Evolutionary conservation across 768 basidiomycete species (phyloP), one percentile per base, ranked within the genome.

Genomic region (Pulveroboletus sp.): DNA sequence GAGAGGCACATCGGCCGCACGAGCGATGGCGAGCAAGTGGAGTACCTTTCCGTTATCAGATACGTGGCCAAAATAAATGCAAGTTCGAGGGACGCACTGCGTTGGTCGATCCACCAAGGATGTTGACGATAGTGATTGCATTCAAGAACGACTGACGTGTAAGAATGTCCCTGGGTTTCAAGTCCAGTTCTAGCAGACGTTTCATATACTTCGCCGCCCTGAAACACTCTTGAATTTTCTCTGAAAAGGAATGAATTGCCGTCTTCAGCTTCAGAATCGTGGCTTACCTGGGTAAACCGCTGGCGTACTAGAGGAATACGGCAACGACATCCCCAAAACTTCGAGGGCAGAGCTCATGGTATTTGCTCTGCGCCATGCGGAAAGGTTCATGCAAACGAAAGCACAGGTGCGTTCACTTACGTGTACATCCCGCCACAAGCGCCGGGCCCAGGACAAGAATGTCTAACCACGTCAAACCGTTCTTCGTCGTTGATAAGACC

Each of bases 401-500:
- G 7, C 26, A 9, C 32, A 39, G 34, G 32, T 36, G 22, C 22
- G 16, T 34, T 24, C 38, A 71, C 78, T 44, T 61, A 80, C 80
- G 89, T 91, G 63, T 83, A 92, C 89, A 92, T 92, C 13, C 89
- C 89, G 24, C 90, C 89, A 57, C 90, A 92, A 20, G 84, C 87
- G 32, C 91, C 91, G 14, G 88, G 71, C 10, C 88, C 87, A 14
- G 91, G 89, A 61, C 91, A 93, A 27, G 90, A 83, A 68, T 93
- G 82, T 31, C 84, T 81, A 32, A 93, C 82, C 40, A 93, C 89
- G 56, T 94, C 91, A 56, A 89, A 80, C 24, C 86, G 78, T 62
- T 93, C 79, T 58, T 88, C 86, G 36, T 91, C 88, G 35, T 61
- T 81, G 57, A 93, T 91, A 60, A 82, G 82, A 6, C 88, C 88